Conservation (phyloP, 2,329 filamentous ascomycete species). For the Cladosporium sp. region DNA sequence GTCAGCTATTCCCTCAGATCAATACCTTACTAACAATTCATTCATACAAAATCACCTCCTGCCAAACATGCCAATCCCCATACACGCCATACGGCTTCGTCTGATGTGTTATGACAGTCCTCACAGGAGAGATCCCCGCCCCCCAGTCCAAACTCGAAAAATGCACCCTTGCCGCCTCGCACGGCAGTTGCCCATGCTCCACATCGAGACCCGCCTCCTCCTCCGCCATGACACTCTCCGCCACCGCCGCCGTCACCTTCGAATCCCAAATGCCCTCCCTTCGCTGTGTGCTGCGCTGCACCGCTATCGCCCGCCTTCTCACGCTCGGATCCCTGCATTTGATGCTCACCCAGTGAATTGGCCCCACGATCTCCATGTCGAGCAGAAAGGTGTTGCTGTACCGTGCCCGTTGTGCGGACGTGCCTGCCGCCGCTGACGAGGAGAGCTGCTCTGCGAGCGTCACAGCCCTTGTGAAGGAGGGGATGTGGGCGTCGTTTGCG, state of each 20-base stretch:
- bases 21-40: too few relatives aligned
- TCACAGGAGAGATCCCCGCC: not conserved
- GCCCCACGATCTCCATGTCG: slow-evolving; percentile 12
- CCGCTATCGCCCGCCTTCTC: slow-evolving; percentile 8
- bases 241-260: slow-evolving; percentile 1
- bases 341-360: slow-evolving; percentile 10
- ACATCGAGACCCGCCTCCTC: slow-evolving; percentile 9
- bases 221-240: slow-evolving; percentile 6
- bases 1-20: too few relatives aligned
- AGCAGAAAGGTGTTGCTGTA: slow-evolving; percentile 1
- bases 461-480: not conserved
- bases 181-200: not conserved
- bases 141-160: not conserved
- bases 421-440: not conserved
- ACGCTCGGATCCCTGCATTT: slow-evolving; percentile 12
- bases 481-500: slow-evolving; percentile 5
- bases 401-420: not conserved
- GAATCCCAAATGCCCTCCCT: slow-evolving; percentile 15
- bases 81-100: slow-evolving; percentile 3
- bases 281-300: not conserved
- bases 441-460: slow-evolving; percentile 8
- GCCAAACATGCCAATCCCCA: slow-evolving; percentile 3
- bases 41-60: not conserved
- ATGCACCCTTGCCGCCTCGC: not conserved
- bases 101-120: not conserved